Base-by-base conservation (phyloP, 2,329 filamentous ascomycete genomes). In the Eutypa lata region DNA sequence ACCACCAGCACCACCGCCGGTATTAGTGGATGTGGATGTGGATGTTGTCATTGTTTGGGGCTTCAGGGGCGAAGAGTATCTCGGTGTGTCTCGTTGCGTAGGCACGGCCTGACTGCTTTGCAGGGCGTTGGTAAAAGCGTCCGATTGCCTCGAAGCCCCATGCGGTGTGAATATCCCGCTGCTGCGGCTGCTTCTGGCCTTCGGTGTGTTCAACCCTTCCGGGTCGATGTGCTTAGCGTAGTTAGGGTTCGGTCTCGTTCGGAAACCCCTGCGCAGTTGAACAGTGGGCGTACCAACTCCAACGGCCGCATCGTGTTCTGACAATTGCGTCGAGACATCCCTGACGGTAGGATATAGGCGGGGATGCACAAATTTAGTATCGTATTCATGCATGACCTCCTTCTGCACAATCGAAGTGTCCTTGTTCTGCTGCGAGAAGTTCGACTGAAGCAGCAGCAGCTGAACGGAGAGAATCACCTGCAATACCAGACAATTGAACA, bases 381-480 rank as follows among this genome's bases (percentile, higher is more conserved):
- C 91, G 67, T 99, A 99, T 72, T 99, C 94, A 68, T 91, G 87
- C 72, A 97, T 80, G 5, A 97, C 93, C 71, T 97, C 90, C 62
- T 88, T 91, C 61, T 96, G 91, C 53, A 99, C 88, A 46, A 97
- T 80, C 2, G 86, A 80, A 2, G 83, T 84, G 69, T 99, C 94
- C 67, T 91, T 96, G 55, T 83, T 84, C 68, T 97, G 92, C 67
- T 93, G 92, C 3, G 83, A 80, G 71, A 93, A 97, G 33, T 80
- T 84, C 2, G 80, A 81, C 55, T 88, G 86, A 48, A 97, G 75
- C 28, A 90, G 76, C 49, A 85, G 80, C 58, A 97, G 80, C 69
- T 97, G 90, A 1, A 80, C 74, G 0, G 92, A 92, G 14, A 99
- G 76, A 2, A 96, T 76, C 16, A 78, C 67, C 51, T 91, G 86